phyloP scores from a whole-genome alignment of 768 basidiomycete species.

The Tricholoma hemisulphureum region DNA sequence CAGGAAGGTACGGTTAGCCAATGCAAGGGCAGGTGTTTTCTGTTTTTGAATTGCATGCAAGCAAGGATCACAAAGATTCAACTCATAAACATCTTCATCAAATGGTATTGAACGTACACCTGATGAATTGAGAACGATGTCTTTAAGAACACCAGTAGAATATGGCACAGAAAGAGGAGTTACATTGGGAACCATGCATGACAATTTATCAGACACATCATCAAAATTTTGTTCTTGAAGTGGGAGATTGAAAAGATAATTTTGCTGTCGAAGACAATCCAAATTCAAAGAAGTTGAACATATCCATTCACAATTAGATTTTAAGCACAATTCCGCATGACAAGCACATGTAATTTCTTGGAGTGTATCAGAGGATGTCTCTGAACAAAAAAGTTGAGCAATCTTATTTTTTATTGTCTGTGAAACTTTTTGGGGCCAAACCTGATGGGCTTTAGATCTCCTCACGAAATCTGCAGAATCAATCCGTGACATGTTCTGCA shows the following conservation, averaged over 20 bases:
- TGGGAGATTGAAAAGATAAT: background rate
- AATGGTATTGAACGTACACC: background rate
- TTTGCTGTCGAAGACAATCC: background rate
- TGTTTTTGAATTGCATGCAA: background rate
- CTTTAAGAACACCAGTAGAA: background rate
- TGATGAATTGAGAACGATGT: background rate
- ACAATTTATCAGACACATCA: background rate
- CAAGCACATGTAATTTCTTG: background rate
- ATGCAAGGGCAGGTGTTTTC: constrained; percentile 23
- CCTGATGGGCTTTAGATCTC: background rate
- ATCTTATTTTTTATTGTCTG: background rate
- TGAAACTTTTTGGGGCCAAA: background rate
- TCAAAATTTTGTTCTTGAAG: background rate
- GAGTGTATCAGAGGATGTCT: background rate
- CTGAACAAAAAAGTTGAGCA: background rate
- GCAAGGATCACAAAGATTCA: background rate
- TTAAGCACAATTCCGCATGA: background rate
- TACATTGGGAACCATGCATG: background rate
- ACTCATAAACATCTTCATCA: too few species aligned
- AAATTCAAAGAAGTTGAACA: background rate
- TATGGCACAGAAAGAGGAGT: background rate
- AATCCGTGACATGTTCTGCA: background rate
- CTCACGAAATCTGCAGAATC: background rate
- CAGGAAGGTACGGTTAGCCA: constrained; percentile 32
- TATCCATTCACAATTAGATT: background rate